Conservation (phyloP, 805 yeast species). For the Wickerhamomyces chaumierensis region DNA sequence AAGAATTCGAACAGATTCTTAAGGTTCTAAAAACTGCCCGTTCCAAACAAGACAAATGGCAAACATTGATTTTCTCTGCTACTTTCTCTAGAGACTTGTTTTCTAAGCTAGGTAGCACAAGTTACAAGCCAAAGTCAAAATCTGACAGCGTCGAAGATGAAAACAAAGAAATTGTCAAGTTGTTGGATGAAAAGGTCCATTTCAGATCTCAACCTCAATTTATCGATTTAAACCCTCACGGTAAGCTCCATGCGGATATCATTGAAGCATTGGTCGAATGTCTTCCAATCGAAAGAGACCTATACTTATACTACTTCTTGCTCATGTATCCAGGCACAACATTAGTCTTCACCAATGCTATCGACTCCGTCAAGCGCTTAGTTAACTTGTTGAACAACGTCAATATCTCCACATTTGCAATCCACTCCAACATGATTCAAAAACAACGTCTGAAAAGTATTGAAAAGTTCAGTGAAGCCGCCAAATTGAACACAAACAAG, state of each 20-base stretch:
- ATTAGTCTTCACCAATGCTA: constrained; percentile 87
- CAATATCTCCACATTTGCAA: constrained; percentile 55
- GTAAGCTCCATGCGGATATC: constrained; percentile 61
- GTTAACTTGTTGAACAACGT: constrained; percentile 66
- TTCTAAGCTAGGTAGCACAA: constrained; percentile 48
- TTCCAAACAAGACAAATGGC: constrained; percentile 42
- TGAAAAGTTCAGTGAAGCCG: constrained; percentile 62
- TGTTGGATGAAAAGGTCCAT: constrained; percentile 58
- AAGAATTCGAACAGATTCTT: constrained; percentile 75
- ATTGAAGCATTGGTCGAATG: constrained; percentile 88
- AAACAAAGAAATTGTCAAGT: constrained; percentile 48
- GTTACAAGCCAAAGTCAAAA: constrained; percentile 19
- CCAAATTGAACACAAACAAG: constrained; percentile 24
- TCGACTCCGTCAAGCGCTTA: constrained; percentile 83
- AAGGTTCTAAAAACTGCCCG: constrained; percentile 47
- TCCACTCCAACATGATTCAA: constrained; percentile 92
- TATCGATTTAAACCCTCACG: constrained; percentile 81
- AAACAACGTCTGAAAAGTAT: constrained; percentile 80
- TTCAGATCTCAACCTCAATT: constrained; percentile 63
- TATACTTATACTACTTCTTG: constrained; percentile 79
- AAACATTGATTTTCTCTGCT: constrained; percentile 90
- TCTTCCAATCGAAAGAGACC: constrained; percentile 80
- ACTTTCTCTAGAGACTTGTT: constrained; percentile 81
- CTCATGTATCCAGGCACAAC: constrained; percentile 83
- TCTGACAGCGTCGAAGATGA: constrained; percentile 22